These are phyloP conservation scores for Volutella citrinella DNA, from an alignment of 2,329 filamentous ascomycete genomes.

Conservation along the genomic window DNA sequence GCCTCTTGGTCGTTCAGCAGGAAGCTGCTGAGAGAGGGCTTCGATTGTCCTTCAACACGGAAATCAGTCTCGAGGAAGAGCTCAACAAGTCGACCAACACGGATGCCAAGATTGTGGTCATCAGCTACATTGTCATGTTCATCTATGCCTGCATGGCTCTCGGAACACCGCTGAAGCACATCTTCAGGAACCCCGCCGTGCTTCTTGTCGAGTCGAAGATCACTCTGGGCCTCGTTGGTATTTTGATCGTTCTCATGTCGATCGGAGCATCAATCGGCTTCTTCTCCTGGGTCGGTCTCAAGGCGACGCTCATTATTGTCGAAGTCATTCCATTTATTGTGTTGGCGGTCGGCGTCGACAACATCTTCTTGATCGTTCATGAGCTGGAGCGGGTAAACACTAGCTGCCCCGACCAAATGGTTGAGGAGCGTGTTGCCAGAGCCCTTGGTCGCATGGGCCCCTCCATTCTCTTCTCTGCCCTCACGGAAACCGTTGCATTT, in stretches of 20 bases:
- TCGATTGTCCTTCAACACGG: conserved; percentile 88
- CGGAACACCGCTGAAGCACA: conserved; percentile 76
- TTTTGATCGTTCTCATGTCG: conserved; percentile 94
- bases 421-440: conserved; percentile 81
- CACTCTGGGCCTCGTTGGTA: conserved; percentile 88
- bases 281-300: conserved; percentile 88
- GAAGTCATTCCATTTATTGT: conserved; percentile 98
- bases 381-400: conserved; percentile 95
- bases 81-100: conserved; percentile 98
- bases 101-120: conserved; percentile 91
- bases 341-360: conserved; percentile 93
- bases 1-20: conserved; percentile 72
- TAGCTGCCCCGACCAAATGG: conserved; percentile 82
- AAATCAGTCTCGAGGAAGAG: conserved; percentile 92
- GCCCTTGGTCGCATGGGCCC: conserved; percentile 95
- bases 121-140: conserved; percentile 99
- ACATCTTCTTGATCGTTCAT: conserved; percentile 97
- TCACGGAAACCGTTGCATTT: conserved; percentile 92
- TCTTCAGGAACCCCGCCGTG: conserved; percentile 78
- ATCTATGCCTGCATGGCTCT: conserved; percentile 91
- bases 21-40: conserved; percentile 78
- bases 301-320: conserved; percentile 95
- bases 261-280: conserved; percentile 92
- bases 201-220: conserved; percentile 96
- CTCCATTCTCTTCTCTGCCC: conserved; percentile 91